These are phyloP conservation scores for Aspergillus nomiae DNA, from an alignment of 2,329 filamentous ascomycete genomes.

Conservation along the genomic window DNA sequence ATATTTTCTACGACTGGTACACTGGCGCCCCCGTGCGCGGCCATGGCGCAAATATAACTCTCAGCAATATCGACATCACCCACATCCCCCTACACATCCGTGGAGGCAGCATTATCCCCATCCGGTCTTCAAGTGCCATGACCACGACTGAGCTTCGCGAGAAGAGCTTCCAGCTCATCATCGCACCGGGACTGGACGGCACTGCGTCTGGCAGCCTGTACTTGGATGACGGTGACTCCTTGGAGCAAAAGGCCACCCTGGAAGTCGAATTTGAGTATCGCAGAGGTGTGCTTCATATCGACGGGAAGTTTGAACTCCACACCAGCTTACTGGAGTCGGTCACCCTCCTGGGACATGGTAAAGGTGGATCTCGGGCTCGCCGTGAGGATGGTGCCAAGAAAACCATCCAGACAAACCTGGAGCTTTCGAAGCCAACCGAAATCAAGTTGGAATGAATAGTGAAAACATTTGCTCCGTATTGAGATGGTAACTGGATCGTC, in stretches of 20 bases:
- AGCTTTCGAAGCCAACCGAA: conserved; percentile 15
- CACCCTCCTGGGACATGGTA: conserved; percentile 33
- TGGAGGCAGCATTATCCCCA: conserved; percentile 62
- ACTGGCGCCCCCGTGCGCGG: conserved; percentile 52
- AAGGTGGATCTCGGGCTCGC: conserved; percentile 14
- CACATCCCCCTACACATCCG: conserved; percentile 65
- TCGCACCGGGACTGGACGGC: conserved; percentile 65
- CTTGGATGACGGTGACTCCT: conserved; percentile 73
- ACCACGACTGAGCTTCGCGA: conserved; percentile 63
- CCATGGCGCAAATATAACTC: conserved; percentile 46
- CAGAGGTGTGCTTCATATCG: conserved; percentile 43
- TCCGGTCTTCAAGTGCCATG: conserved; percentile 56
- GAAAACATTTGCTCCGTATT: background rate
- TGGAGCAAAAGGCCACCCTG: conserved; percentile 60
- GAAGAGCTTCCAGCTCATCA: conserved; percentile 69
- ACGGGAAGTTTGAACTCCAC: conserved; percentile 31
- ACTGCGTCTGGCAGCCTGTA: conserved; percentile 70
- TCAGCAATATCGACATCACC: conserved; percentile 50
- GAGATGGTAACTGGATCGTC: background rate
- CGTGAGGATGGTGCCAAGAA: conserved; percentile 22
- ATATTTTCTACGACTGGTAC: conserved; percentile 64
- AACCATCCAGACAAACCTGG: conserved; percentile 25
- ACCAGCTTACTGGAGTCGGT: conserved; percentile 36
- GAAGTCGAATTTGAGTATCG: conserved; percentile 63
- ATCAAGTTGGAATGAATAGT: conserved; percentile 15